Conservation (phyloP, 2,329 filamentous ascomycete genomes). For the Fusarium pseudoanthophilum region DNA sequence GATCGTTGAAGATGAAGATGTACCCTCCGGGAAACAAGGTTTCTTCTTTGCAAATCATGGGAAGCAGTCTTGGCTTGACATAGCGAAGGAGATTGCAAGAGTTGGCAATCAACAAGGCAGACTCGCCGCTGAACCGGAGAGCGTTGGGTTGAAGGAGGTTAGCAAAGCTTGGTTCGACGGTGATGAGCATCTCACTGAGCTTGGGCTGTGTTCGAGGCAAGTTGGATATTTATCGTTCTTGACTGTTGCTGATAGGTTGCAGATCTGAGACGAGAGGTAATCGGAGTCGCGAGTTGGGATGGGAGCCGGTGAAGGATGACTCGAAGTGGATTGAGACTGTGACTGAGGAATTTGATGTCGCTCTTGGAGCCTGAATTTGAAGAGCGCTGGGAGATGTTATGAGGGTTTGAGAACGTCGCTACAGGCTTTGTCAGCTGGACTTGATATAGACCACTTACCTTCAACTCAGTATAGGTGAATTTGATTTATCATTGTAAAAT, state of each 20-base stretch:
- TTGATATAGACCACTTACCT: background rate
- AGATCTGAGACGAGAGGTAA: constrained; percentile 1
- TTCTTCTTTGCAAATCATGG: constrained; percentile 10
- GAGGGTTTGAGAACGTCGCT: background rate
- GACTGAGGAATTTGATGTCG: background rate
- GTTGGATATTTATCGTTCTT: rapidly evolving
- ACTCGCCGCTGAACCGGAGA: background rate
- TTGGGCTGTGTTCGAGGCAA: constrained; percentile 6
- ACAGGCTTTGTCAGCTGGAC: background rate
- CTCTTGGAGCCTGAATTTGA: background rate
- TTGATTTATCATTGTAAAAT: background rate
- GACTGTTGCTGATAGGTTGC: rapidly evolving
- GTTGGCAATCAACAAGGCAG: background rate
- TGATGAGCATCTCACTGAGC: constrained; percentile 5
- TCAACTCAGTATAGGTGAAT: background rate
- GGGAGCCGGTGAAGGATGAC: constrained; percentile 3
- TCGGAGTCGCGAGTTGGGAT: background rate
- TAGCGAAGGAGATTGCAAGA: constrained; percentile 5
- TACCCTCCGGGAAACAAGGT: background rate
- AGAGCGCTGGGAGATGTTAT: no score
- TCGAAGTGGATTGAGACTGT: constrained; percentile 2
- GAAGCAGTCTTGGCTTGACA: background rate
- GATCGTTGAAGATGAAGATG: background rate
- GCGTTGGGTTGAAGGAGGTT: background rate
- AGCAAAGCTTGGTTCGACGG: background rate